Conservation (phyloP, 176 grass and related monocot genomes). For the Paspalum vaginatum region DNA sequence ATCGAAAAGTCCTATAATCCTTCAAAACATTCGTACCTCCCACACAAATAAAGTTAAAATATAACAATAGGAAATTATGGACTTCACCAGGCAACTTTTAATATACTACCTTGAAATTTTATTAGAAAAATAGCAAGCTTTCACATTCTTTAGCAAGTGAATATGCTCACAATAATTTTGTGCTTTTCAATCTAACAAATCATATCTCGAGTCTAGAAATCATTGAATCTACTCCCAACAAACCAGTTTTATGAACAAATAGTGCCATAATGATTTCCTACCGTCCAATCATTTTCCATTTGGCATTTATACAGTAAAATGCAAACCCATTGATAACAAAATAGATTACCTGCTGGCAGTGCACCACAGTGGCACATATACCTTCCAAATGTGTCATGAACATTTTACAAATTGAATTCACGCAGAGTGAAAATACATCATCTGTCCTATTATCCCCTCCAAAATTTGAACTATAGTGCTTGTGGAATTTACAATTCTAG, state of each 20-base stretch:
- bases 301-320: neutral
- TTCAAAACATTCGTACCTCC: neutral
- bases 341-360: neutral
- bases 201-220: too few species aligned
- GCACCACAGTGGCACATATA: neutral
- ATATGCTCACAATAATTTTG: neutral
- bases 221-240: too few species aligned
- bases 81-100: neutral
- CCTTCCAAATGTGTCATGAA: neutral
- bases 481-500: too few species aligned
- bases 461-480: too few species aligned
- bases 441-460: too few species aligned
- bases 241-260: neutral
- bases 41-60: neutral
- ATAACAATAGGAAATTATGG: neutral
- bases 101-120: neutral
- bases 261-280: neutral
- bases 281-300: too few species aligned
- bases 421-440: too few species aligned
- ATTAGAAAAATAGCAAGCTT: neutral
- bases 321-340: neutral
- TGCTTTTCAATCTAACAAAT: neutral
- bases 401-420: neutral
- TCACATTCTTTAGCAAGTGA: neutral
- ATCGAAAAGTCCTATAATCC: neutral